Evolutionary conservation across 2,329 filamentous ascomycete genomes (phyloP).

Genomic region (Grosmannia penicillata): DNA sequence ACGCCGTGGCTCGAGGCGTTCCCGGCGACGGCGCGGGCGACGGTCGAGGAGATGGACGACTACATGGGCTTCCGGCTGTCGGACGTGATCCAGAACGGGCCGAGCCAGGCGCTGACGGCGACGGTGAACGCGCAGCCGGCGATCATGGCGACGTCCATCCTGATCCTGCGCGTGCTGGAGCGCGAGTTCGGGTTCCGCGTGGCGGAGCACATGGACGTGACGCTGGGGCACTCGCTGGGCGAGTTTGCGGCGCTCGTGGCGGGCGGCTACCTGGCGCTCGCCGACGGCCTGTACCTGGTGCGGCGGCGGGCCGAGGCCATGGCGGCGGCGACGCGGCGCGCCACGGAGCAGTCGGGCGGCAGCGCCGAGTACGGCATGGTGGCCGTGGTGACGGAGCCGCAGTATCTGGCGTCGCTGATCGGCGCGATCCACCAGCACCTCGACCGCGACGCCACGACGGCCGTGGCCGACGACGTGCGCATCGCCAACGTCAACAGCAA

Average conservation of each 20-base stretch:
- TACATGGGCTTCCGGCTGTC: slow-evolving; percentile 63
- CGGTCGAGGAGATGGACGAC: slow-evolving; percentile 75
- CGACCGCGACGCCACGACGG: slow-evolving; percentile 9
- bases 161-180: slow-evolving; percentile 79
- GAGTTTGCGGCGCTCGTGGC: slow-evolving; percentile 87
- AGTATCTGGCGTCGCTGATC: slow-evolving; percentile 55
- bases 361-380: slow-evolving; percentile 90
- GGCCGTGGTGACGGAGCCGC: slow-evolving; percentile 74
- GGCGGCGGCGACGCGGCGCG: slow-evolving; percentile 57
- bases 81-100: slow-evolving; percentile 63
- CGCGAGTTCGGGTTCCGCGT: slow-evolving; percentile 67
- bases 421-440: slow-evolving; percentile 67
- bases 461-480: slow-evolving; percentile 33
- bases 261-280: slow-evolving; percentile 63
- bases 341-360: slow-evolving; percentile 46
- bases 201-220: slow-evolving; percentile 59
- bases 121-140: slow-evolving; percentile 87
- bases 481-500: slow-evolving; percentile 93
- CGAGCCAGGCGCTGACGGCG: slow-evolving; percentile 59
- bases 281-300: slow-evolving; percentile 65
- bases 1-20: slow-evolving; percentile 78
- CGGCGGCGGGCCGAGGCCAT: slow-evolving; percentile 68
- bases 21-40: slow-evolving; percentile 57
- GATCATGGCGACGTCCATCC: slow-evolving; percentile 87
- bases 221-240: slow-evolving; percentile 79